Evolutionary conservation across 306 rosid species (phyloP).

Genomic region (Quercus wislizeni): DNA sequence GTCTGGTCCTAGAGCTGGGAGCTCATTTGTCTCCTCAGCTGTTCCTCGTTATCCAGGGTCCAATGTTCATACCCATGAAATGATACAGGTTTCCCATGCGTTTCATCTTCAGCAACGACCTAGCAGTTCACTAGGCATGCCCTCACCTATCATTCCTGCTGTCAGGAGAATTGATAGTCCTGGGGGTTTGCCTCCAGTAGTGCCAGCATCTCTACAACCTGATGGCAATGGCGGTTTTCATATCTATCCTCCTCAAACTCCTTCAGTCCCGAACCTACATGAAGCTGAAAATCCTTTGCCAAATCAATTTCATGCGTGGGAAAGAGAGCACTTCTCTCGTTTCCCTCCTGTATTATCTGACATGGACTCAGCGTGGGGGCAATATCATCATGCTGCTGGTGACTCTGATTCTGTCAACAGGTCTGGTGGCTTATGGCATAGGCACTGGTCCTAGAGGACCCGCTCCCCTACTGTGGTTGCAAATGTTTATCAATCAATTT

Average conservation of each 20-base stretch:
- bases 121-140: background rate
- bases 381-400: constrained; percentile 1
- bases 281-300: constrained; percentile 18
- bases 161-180: constrained; percentile 4
- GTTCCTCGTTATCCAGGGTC: constrained; percentile 6
- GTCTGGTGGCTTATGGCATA: constrained; percentile 8
- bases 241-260: constrained; percentile 7
- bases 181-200: background rate
- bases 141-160: constrained; percentile 4
- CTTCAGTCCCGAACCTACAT: constrained; percentile 4
- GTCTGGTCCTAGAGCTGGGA: constrained; percentile 19
- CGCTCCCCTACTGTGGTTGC: background rate
- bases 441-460: constrained; percentile 8
- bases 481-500: background rate
- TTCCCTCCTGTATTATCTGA: background rate
- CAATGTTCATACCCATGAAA: constrained; percentile 8
- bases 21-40: constrained; percentile 7
- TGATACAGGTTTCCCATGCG: constrained; percentile 1
- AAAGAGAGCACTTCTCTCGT: constrained; percentile 10
- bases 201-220: constrained; percentile 1
- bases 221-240: constrained; percentile 3
- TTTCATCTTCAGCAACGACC: constrained; percentile 15
- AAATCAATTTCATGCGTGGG: constrained; percentile 7
- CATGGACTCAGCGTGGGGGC: constrained; percentile 11
- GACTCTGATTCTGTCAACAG: constrained; percentile 20